Evolutionary conservation across 371 early-diverging fungal genomes (phyloP), one percentile per base, ranked within the genome.

Genomic region (Smittium culicis): DNA sequence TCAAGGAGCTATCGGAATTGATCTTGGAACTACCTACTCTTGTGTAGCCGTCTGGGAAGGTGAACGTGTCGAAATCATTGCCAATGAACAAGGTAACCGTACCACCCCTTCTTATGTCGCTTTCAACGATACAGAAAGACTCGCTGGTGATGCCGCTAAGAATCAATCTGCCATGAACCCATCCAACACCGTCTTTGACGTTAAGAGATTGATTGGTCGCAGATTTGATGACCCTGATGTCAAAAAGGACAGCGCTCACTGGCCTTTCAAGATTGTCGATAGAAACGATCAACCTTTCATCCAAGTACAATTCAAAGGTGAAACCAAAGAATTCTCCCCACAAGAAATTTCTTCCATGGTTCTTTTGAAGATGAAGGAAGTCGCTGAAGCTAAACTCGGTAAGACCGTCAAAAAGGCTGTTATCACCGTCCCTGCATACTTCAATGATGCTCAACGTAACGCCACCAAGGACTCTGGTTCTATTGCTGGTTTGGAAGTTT

Each of bases 21-120:
- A 99, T 87, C 86, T 99, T 79, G 99, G 99, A 79, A 99, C 99
- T 78, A 99, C 99, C 78, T 98, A 98, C 90, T 94, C 95, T 70
- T 99, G 99, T 82, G 95, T 98, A 74, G 97, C 91, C 79, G 93
- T 94, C 66, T 94, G 90, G 85, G 89, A 90, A 80, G 92, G 93
- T 81, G 96, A 94, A 78, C 91, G 90, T 72, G 93, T 93, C 68
- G 96, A 94, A 81, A 92, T 93, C 77, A 92, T 94, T 80, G 92
- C 96, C 81, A 96, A 97, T 85, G 91, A 89, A 81, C 94, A 96
- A 83, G 98, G 95, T 76, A 90, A 92, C 85, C 86, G 94, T 73
- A 94, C 92, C 68, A 95, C 94, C 66, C 98, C 96, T 68, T 92
- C 94, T 54, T 92, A 93, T 70, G 96, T 96, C 68, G 94, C 78